Conservation (phyloP, 352 stramenopile genomes). For the Pythium coloratum region DNA sequence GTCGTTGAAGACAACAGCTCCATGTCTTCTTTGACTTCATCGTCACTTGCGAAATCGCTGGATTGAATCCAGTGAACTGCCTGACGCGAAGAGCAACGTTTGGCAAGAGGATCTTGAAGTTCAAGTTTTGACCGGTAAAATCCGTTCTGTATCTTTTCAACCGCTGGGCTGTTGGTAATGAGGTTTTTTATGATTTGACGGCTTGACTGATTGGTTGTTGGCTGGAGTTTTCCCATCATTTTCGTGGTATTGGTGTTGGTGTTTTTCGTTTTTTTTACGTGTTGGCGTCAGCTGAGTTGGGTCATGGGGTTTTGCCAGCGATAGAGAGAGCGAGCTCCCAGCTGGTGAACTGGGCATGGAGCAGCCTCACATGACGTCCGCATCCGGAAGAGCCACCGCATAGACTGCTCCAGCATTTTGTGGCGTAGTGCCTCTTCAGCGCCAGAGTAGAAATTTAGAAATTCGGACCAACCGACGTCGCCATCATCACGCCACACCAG, state of each 20-base stretch:
- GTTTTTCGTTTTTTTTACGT: not conserved
- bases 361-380: not conserved
- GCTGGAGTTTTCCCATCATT: not conserved
- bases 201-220: not conserved
- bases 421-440: not conserved
- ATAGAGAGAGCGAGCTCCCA: not conserved
- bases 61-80: not conserved
- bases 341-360: not conserved
- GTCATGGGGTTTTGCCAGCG: not conserved
- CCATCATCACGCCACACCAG: not conserved
- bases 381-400: not conserved
- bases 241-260: not conserved
- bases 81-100: not conserved
- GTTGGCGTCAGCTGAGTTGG: not conserved
- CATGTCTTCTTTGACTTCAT: too few relatives aligned
- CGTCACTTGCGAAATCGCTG: not conserved
- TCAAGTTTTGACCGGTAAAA: not conserved
- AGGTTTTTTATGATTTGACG: not conserved
- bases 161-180: not conserved
- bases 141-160: not conserved
- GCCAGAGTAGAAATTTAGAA: not conserved
- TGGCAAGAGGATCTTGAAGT: not conserved
- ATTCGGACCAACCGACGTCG: not conserved
- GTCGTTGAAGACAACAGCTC: too few relatives aligned
- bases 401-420: not conserved